A percentile compares a stretch with the other conserved stretches of the same genome.
These are phyloP conservation scores for Aspergillus aculeatinus DNA, from an alignment of 2,329 filamentous ascomycete genomes.

Conservation along the genomic window DNA sequence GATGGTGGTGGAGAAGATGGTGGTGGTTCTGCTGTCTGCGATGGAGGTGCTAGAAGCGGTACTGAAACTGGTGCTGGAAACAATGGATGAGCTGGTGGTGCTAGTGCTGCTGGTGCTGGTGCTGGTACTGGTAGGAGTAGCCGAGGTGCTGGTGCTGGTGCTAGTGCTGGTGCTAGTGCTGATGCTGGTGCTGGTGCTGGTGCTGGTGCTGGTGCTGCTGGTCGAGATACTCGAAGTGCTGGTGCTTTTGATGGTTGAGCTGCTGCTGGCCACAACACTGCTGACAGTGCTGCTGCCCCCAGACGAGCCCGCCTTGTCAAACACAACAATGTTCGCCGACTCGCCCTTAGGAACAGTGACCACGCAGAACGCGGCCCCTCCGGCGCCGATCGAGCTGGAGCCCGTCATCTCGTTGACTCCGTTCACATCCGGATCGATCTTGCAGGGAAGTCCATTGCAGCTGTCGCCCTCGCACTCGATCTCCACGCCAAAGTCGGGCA, in stretches of 20 bases:
- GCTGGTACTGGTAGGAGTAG: slow-evolving; percentile 2
- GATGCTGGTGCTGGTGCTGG: slow-evolving; percentile 10
- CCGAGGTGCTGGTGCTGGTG: slow-evolving; percentile 14
- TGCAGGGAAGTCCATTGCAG: slow-evolving; percentile 74
- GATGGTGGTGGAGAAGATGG: slow-evolving; percentile 20
- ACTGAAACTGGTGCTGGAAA: slow-evolving; percentile 17
- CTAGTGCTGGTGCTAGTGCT: slow-evolving; percentile 14
- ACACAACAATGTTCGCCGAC: slow-evolving; percentile 67
- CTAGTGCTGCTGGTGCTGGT: slow-evolving; percentile 13
- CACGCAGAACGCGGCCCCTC: slow-evolving; percentile 70
- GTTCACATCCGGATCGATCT: slow-evolving; percentile 62
- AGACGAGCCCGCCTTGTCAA: slow-evolving; percentile 37
- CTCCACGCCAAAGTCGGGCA: slow-evolving; percentile 66
- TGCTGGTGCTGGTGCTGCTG: slow-evolving; percentile 14
- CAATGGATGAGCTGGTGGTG: slow-evolving; percentile 8
- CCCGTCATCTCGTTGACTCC: slow-evolving; percentile 61
- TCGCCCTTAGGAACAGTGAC: slow-evolving; percentile 69
- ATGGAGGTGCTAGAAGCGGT: slow-evolving; percentile 10
- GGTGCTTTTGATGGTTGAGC: slow-evolving; percentile 16
- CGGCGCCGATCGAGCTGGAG: slow-evolving; percentile 60
- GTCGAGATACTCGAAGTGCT: slow-evolving; percentile 16
- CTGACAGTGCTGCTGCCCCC: slow-evolving; percentile 8
- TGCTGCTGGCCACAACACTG: slow-evolving; percentile 10
- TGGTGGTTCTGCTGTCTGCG: slow-evolving; percentile 11
- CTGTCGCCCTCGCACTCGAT: slow-evolving; percentile 65